A percentile compares a stretch with the other conserved stretches of the same genome.
Evolutionary conservation across 2,329 filamentous ascomycete genomes (phyloP).

Genomic region (Fonsecaea erecta): DNA sequence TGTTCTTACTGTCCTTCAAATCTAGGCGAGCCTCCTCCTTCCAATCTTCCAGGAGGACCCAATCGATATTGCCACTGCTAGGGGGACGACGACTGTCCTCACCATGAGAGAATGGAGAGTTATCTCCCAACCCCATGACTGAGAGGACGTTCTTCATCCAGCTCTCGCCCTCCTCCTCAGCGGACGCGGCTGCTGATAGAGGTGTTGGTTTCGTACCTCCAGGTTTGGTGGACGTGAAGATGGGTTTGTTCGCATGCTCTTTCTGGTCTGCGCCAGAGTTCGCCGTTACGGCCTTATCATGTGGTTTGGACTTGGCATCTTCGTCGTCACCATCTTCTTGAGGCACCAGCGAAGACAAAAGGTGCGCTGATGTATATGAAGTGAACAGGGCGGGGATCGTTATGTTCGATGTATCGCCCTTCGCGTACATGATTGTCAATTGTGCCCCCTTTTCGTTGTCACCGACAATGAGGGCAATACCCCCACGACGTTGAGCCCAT

Average conservation of each 20-base stretch:
- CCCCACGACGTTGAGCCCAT: conserved; percentile 92
- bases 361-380: conserved; percentile 88
- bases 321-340: conserved; percentile 65
- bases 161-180: conserved; percentile 42
- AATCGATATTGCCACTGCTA: conserved; percentile 74
- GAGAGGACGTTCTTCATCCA: conserved; percentile 56
- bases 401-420: conserved; percentile 91
- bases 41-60: conserved; percentile 71
- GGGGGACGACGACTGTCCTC: conserved; percentile 68
- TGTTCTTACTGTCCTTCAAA: conserved; percentile 34
- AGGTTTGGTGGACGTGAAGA: conserved; percentile 40
- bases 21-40: conserved; percentile 54
- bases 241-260: conserved; percentile 37
- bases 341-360: conserved; percentile 85
- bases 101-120: conserved; percentile 37
- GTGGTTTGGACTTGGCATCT: conserved; percentile 46
- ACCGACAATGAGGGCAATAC: conserved; percentile 87
- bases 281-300: conserved; percentile 31
- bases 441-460: conserved; percentile 89
- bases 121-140: conserved; percentile 48
- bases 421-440: conserved; percentile 97
- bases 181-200: conserved; percentile 13
- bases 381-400: conserved; percentile 95
- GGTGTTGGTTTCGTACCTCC: conserved; percentile 33
- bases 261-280: conserved; percentile 20